These are phyloP conservation scores for Pyronema omphalodes DNA, from an alignment of 495 filamentous ascomycete genomes.

Conservation along the genomic window DNA sequence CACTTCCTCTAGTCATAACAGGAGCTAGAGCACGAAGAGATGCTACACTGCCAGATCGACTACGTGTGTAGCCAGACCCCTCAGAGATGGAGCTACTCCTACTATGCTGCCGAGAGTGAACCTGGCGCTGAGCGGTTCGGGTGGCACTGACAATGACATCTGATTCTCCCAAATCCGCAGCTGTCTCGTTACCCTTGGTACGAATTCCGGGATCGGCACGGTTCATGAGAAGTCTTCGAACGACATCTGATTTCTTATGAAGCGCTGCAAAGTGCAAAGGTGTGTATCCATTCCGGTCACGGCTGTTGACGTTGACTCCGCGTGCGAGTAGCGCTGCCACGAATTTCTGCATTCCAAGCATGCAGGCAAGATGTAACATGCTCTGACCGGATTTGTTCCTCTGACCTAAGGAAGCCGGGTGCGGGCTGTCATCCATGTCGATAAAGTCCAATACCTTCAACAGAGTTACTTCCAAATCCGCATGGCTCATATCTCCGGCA, in stretches of 20 bases:
- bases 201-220: conserved; percentile 54
- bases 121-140: conserved; percentile 21
- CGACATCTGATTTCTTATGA: conserved; percentile 53
- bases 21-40: conserved; percentile 37
- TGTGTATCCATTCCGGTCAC: conserved; percentile 66
- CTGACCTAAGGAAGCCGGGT: conserved; percentile 45
- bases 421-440: conserved; percentile 55
- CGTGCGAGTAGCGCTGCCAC: conserved; percentile 63
- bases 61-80: conserved; percentile 31
- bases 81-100: conserved; percentile 33
- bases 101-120: conserved; percentile 40
- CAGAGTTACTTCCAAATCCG: conserved; percentile 49
- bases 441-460: conserved; percentile 58
- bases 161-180: conserved; percentile 53
- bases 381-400: conserved; percentile 50
- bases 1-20: conserved; percentile 27
- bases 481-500: conserved; percentile 7
- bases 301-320: conserved; percentile 55
- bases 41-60: conserved; percentile 45
- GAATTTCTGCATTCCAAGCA: conserved; percentile 55
- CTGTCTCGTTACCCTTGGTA: conserved; percentile 50
- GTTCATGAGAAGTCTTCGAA: conserved; percentile 50
- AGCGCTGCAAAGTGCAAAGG: conserved; percentile 73
- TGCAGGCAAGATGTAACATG: conserved; percentile 65
- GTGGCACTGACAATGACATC: conserved; percentile 30